Evolutionary conservation across 495 filamentous ascomycete species (phyloP).

Genomic region (Trichoderma erinaceum): DNA sequence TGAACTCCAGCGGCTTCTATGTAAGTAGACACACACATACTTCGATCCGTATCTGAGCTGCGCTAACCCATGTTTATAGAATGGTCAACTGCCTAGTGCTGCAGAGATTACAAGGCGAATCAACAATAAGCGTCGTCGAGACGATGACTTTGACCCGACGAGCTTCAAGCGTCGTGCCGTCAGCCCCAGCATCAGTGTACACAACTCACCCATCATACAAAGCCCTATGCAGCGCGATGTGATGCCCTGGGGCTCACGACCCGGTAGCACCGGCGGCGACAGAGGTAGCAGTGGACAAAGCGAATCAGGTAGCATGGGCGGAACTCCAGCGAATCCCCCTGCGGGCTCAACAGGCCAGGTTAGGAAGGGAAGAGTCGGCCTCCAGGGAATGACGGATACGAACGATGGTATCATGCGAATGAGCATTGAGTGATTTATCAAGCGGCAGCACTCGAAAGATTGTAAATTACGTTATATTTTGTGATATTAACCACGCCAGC

Average conservation of each 20-base stretch:
- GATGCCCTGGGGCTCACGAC: slow-evolving; percentile 66
- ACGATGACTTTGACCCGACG: slow-evolving; percentile 85
- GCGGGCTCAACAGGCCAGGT: slow-evolving; percentile 18
- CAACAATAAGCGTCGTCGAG: slow-evolving; percentile 72
- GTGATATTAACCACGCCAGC: no score
- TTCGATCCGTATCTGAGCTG: not conserved
- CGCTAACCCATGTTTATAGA: not conserved
- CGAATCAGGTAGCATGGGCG: slow-evolving; percentile 35
- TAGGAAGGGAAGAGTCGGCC: slow-evolving; percentile 57
- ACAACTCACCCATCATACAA: slow-evolving; percentile 85
- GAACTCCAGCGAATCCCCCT: slow-evolving; percentile 22
- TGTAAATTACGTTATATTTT: no score
- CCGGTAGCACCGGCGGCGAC: slow-evolving; percentile 53
- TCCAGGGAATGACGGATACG: slow-evolving; percentile 94
- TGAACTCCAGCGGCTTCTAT: slow-evolving; percentile 29
- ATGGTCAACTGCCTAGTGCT: slow-evolving; percentile 38
- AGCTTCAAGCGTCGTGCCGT: slow-evolving; percentile 92
- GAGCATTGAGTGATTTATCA: slow-evolving; percentile 68
- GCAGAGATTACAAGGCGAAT: slow-evolving; percentile 61
- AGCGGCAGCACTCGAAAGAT: not conserved
- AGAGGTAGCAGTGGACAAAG: slow-evolving; percentile 37
- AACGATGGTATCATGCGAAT: slow-evolving; percentile 95
- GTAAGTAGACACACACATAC: not conserved
- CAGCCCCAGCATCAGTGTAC: slow-evolving; percentile 83
- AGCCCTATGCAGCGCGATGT: slow-evolving; percentile 65